These are phyloP conservation scores for Thelephora ganbajun DNA, from an alignment of 768 basidiomycete species.

Conservation along the genomic window DNA sequence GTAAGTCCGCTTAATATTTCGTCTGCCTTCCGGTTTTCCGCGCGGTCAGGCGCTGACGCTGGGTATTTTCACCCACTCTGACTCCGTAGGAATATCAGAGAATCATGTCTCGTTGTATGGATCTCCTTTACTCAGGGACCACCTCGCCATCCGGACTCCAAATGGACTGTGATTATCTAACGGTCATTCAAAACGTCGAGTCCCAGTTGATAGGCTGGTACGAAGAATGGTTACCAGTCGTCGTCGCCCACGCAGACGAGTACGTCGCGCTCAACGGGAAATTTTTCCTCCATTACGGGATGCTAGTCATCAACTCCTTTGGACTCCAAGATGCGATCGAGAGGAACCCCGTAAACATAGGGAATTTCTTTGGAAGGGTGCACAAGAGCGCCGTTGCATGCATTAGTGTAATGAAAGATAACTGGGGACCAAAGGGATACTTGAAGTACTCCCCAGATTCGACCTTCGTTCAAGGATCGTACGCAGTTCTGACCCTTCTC, in stretches of 20 bases:
- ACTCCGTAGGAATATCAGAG: conserved; percentile 65
- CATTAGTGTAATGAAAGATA: conserved; percentile 61
- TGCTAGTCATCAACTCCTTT: conserved; percentile 88
- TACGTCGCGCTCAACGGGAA: conserved; percentile 41
- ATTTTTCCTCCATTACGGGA: conserved; percentile 78
- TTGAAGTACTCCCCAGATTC: conserved; percentile 82
- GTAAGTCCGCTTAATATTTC: conserved; percentile 28
- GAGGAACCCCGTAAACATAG: conserved; percentile 52
- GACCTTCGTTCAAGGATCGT: conserved; percentile 83
- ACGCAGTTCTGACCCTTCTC: conserved; percentile 82
- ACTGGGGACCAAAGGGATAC: conserved; percentile 62
- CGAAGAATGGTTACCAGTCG: conserved; percentile 31
- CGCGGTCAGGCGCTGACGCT: background rate
- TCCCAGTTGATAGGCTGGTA: conserved; percentile 54
- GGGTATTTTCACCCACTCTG: conserved; percentile 2
- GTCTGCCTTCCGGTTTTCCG: background rate
- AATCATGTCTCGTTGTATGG: conserved; percentile 76
- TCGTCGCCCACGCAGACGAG: conserved; percentile 12
- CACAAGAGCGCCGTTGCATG: conserved; percentile 60
- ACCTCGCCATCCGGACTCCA: conserved; percentile 73
- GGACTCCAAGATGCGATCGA: conserved; percentile 95
- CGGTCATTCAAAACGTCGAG: conserved; percentile 76
- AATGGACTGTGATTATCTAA: conserved; percentile 70
- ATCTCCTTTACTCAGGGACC: conserved; percentile 79
- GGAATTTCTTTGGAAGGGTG: conserved; percentile 74